phyloP scores from a whole-genome alignment of 1,139 yeast species.

The Yamadazyma aaseri region DNA sequence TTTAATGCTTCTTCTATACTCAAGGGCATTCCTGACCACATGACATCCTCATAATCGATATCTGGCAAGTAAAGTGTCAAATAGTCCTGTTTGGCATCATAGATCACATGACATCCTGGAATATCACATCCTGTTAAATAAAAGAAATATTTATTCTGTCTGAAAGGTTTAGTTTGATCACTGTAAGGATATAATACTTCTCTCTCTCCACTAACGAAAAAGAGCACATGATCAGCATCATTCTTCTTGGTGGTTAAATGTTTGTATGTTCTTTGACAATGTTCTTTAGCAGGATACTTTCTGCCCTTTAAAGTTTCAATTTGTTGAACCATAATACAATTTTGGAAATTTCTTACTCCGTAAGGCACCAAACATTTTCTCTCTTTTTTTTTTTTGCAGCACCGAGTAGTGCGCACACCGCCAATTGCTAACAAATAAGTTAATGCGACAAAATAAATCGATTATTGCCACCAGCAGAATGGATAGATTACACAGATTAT shows the following conservation, averaged over 20 bases:
- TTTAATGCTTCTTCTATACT: slow-evolving; percentile 61
- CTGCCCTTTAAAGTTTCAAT: slow-evolving; percentile 23
- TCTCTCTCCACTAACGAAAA: slow-evolving; percentile 70
- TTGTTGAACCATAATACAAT: slow-evolving; percentile 9
- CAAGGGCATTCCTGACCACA: slow-evolving; percentile 95
- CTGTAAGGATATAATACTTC: slow-evolving; percentile 68
- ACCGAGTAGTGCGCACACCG: slow-evolving; percentile 1
- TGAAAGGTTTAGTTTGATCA: slow-evolving; percentile 74
- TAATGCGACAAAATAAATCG: neutral
- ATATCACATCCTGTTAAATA: slow-evolving; percentile 84
- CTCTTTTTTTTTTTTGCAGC: slow-evolving; percentile 3
- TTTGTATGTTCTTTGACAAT: slow-evolving; percentile 52
- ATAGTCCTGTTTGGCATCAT: slow-evolving; percentile 50
- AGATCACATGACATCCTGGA: slow-evolving; percentile 74
- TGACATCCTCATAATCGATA: slow-evolving; percentile 81
- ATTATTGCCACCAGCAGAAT: slow-evolving; percentile 27
- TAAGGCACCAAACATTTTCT: too few species aligned
- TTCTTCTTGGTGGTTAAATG: slow-evolving; percentile 35
- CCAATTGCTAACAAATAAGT: neutral
- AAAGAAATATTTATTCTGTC: slow-evolving; percentile 89
- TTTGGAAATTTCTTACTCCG: neutral
- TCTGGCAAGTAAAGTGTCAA: slow-evolving; percentile 77
- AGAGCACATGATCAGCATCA: slow-evolving; percentile 18
- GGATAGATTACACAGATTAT: slow-evolving; percentile 76
- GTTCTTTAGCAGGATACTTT: slow-evolving; percentile 76